Evolutionary conservation across 2,329 filamentous ascomycete species (phyloP), one percentile per base, ranked within the genome.

Genomic region (Ceratocystis alfenasii): DNA sequence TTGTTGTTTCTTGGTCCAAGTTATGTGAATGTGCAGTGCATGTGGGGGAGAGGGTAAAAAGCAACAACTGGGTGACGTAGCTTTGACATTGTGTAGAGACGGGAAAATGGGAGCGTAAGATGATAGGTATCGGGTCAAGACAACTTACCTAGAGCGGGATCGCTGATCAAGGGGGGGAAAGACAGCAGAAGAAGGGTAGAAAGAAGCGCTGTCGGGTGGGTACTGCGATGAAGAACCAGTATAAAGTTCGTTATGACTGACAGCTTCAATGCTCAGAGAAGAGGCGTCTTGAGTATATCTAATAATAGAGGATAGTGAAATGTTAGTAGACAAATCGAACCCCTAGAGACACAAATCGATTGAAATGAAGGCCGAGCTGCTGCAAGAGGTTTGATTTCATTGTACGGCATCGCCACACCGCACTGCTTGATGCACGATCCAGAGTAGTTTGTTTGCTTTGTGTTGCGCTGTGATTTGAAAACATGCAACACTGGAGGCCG

Each of bases 221-320:
- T 83, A 84, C 67, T 77, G 76, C 62, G 78, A 73, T 62, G 76
- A 74, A 66, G 75, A 75, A 71, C 75, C 79, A 69, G 81, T 77
- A 73, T 82, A 83, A 69, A 83, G 73, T 71, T 74, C 76, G 72
- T 82, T 80, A 65, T 67, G 67, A 20, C 55, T 55, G 36, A 65
- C 63, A 60, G 66, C 79, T 73, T 83, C 81, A 74, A 83, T 77
- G 70, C 79, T 78, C 70, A 83, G 76, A 71, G 81, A 76, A 69
- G 80, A 77, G 69, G 79, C 75, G 71, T 83, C 81, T 72, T 82
- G 80, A 72, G 75, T 78, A 75, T 82, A 83, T 78, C 82, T 84
- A 74, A 69, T 70, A 46, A 60, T 20, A 33, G 22, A 53, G 57
- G 30, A 57, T 8, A 36, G 20, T 48, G 2, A 33, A 48, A 30